Percentiles rank a stretch among this genome's conserved stretches.
Evolutionary conservation across 371 early-diverging fungal species (phyloP).

Genomic region (Blakeslea trispora): DNA sequence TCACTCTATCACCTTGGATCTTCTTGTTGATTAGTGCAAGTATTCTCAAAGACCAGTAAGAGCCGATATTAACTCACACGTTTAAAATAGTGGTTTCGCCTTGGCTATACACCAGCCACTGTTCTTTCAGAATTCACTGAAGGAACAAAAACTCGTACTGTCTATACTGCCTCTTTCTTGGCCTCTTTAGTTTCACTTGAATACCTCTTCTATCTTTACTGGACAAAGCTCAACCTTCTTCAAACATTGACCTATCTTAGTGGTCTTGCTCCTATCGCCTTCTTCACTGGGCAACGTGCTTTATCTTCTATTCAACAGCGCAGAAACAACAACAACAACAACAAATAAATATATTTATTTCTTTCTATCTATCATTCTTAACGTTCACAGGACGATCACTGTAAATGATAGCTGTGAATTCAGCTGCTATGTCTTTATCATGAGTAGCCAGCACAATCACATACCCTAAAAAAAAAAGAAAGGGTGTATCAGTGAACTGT

Average conservation of each 20-base stretch:
- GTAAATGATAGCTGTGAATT: slow-evolving; percentile 56
- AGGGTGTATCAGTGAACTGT: no score
- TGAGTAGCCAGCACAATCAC: slow-evolving; percentile 65
- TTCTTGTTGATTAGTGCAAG: slow-evolving; percentile 61
- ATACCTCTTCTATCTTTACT: slow-evolving; percentile 68
- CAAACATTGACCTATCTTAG: slow-evolving; percentile 68
- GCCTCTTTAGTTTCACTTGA: slow-evolving; percentile 58
- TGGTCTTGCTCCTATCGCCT: slow-evolving; percentile 53
- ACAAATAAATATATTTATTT: slow-evolving; percentile 3
- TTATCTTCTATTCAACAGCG: slow-evolving; percentile 46
- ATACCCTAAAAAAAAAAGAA: slow-evolving; percentile 43
- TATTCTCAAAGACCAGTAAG: background rate
- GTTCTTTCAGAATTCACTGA: slow-evolving; percentile 30
- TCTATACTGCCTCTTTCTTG: slow-evolving; percentile 59
- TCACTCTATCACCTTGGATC: slow-evolving; percentile 69
- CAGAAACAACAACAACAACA: slow-evolving; percentile 25
- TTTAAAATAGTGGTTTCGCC: slow-evolving; percentile 50
- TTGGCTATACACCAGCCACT: slow-evolving; percentile 55
- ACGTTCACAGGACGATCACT: slow-evolving; percentile 64
- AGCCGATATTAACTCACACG: background rate
- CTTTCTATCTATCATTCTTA: slow-evolving; percentile 33
- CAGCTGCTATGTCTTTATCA: slow-evolving; percentile 55
- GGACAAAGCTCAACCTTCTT: slow-evolving; percentile 70
- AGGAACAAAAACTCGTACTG: slow-evolving; percentile 30
- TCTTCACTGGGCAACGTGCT: slow-evolving; percentile 63